Percentiles rank a stretch among this genome's conserved stretches.
These are phyloP conservation scores for Fonsecaea multimorphosa DNA, from an alignment of 2,329 filamentous ascomycete species.

Conservation along the genomic window DNA sequence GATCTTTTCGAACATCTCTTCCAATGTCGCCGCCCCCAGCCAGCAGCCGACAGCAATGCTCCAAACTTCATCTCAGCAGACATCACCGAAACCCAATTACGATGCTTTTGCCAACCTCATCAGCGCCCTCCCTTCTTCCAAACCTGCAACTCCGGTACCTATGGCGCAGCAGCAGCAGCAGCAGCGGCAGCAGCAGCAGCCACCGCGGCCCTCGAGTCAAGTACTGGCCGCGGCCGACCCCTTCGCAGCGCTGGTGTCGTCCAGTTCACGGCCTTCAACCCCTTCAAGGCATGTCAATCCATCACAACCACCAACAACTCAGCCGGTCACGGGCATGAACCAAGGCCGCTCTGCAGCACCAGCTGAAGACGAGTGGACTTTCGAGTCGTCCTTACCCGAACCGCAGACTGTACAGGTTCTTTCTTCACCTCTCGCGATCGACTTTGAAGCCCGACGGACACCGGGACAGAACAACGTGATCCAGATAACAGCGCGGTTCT, in stretches of 20 bases:
- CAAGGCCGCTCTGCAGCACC: conserved; percentile 27
- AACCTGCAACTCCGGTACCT: conserved; percentile 57
- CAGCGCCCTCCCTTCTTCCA: conserved; percentile 55
- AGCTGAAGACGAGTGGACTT: conserved; percentile 88
- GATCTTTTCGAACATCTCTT: conserved; percentile 26
- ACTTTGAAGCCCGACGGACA: conserved; percentile 69
- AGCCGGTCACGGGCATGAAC: conserved; percentile 26
- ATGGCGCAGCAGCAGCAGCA: too few species aligned
- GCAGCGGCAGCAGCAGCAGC: too few species aligned
- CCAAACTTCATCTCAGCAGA: conserved; percentile 45
- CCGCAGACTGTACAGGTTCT: conserved; percentile 71
- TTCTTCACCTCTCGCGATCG: conserved; percentile 72
- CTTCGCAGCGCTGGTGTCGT: conserved; percentile 64
- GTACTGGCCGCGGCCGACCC: conserved; percentile 61
- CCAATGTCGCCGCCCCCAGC: conserved; percentile 36
- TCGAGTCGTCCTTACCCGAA: conserved; percentile 82
- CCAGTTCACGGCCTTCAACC: conserved; percentile 56
- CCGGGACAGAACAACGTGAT: conserved; percentile 63
- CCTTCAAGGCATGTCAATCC: conserved; percentile 43
- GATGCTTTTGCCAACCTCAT: conserved; percentile 63
- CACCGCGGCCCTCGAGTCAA: conserved; percentile 48
- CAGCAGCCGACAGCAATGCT: conserved; percentile 49
- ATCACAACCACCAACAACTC: conserved; percentile 37
- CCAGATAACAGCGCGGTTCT: conserved; percentile 77
- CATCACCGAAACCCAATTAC: conserved; percentile 58